Evolutionary conservation across 441 rosid species (phyloP).

Genomic region (Pelargonium myrrhifolium): DNA sequence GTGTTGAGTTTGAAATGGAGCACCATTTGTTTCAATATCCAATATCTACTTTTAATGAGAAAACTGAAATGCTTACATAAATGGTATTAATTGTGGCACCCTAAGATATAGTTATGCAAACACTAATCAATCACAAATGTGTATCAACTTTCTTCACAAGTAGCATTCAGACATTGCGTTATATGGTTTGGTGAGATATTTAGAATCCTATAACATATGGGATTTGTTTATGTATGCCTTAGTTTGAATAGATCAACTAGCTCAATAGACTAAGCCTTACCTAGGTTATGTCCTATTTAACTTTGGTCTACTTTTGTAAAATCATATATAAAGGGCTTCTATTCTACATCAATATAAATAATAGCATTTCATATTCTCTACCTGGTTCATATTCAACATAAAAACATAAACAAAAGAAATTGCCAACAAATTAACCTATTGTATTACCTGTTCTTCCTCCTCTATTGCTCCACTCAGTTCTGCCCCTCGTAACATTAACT

Average conservation of each 20-base stretch:
- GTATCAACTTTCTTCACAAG: background rate
- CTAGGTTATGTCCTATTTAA: no score
- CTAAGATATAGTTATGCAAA: no score
- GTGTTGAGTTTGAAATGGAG: background rate
- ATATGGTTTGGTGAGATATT: no score
- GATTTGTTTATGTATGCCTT: no score
- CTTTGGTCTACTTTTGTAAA: no score
- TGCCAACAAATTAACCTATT: conserved; percentile 13
- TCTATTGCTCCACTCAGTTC: conserved; percentile 97
- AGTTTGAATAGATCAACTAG: no score
- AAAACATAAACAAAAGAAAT: background rate
- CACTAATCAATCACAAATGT: background rate
- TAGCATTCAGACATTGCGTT: background rate
- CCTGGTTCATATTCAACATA: background rate
- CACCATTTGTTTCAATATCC: background rate
- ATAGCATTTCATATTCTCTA: no score
- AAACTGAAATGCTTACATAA: background rate
- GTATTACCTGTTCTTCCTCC: conserved; percentile 93
- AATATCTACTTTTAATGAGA: background rate
- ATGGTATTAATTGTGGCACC: background rate
- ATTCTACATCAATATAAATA: no score
- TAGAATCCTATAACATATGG: no score
- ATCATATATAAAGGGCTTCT: no score
- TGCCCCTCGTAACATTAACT: conserved; percentile 95
- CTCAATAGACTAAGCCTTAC: no score